Conservation (phyloP, 768 basidiomycete species). For the Lyophyllum shimeji region DNA sequence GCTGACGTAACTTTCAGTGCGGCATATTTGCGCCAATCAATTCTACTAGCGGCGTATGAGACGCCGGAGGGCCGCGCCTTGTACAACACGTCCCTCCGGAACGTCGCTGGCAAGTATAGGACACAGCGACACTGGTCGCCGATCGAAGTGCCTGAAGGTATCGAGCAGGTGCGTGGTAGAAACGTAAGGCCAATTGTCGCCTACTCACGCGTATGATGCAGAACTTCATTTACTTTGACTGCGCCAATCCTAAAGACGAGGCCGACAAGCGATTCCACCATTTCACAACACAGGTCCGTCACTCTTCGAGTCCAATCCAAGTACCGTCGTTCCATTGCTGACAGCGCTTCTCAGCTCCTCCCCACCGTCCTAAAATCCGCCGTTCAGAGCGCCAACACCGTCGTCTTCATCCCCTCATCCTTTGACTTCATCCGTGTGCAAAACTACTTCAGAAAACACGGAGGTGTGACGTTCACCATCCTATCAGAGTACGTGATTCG, state of each 20-base stretch:
- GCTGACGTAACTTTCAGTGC: slow-evolving; percentile 49
- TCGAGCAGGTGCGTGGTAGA: slow-evolving; percentile 63
- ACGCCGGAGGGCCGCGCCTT: slow-evolving; percentile 84
- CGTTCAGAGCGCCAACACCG: slow-evolving; percentile 86
- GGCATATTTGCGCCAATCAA: slow-evolving; percentile 83
- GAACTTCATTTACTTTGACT: slow-evolving; percentile 78
- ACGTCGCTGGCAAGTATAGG: slow-evolving; percentile 82
- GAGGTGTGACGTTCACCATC: slow-evolving; percentile 71
- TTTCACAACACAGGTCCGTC: slow-evolving; percentile 78
- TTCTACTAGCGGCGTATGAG: slow-evolving; percentile 85
- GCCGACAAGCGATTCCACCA: slow-evolving; percentile 83
- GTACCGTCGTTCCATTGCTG: not conserved
- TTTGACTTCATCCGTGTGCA: slow-evolving; percentile 95
- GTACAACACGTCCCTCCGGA: slow-evolving; percentile 73
- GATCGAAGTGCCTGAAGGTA: slow-evolving; percentile 76
- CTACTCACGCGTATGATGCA: slow-evolving; percentile 25
- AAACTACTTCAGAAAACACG: slow-evolving; percentile 77
- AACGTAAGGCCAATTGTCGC: not conserved
- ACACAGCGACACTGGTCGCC: slow-evolving; percentile 70
- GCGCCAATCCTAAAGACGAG: slow-evolving; percentile 69
- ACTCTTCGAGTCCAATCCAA: not conserved
- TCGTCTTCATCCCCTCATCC: slow-evolving; percentile 90
- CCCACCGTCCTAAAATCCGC: slow-evolving; percentile 88
- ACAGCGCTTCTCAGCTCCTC: slow-evolving; percentile 55
- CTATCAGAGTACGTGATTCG: slow-evolving; percentile 76